These are phyloP conservation scores for Rhizomucor miehei DNA, from an alignment of 371 early-diverging fungal genomes.

Conservation along the genomic window DNA sequence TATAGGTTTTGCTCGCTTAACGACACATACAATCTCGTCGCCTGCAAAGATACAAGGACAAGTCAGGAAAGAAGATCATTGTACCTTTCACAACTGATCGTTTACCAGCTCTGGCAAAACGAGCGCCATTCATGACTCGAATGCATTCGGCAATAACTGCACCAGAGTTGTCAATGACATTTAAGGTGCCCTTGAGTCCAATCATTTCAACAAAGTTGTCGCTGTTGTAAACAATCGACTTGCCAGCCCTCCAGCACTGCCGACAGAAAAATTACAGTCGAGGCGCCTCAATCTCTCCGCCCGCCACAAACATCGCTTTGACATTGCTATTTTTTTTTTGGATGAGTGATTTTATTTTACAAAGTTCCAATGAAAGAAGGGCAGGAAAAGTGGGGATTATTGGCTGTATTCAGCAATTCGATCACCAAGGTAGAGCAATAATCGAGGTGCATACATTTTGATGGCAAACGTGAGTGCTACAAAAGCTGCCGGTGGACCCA, in stretches of 20 bases:
- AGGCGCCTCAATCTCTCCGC: too few species aligned
- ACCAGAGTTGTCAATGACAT: slow-evolving; percentile 96
- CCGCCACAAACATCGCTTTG: too few species aligned
- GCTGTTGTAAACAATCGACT: background rate
- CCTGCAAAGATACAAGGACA: slow-evolving; percentile 46
- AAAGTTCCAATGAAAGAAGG: too few species aligned
- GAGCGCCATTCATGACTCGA: slow-evolving; percentile 84
- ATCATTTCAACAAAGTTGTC: slow-evolving; percentile 52
- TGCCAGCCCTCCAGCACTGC: background rate
- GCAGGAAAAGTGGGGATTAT: too few species aligned
- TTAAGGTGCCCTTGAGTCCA: slow-evolving; percentile 77
- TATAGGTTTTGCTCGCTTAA: slow-evolving; percentile 89
- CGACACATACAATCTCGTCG: slow-evolving; percentile 95
- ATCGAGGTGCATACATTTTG: slow-evolving; percentile 9
- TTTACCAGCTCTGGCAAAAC: slow-evolving; percentile 70
- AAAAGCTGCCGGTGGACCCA: slow-evolving; percentile 31
- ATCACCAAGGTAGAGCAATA: slow-evolving; percentile 8
- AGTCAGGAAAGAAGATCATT: background rate
- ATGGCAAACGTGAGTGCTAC: slow-evolving; percentile 8
- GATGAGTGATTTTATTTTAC: too few species aligned
- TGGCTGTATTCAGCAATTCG: slow-evolving; percentile 1
- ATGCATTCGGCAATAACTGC: slow-evolving; percentile 95
- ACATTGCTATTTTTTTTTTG: too few species aligned
- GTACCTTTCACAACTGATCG: too few species aligned
- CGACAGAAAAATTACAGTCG: too few species aligned